These are phyloP conservation scores for Penicillium sp. DNA, from an alignment of 2,329 filamentous ascomycete species.

Conservation along the genomic window DNA sequence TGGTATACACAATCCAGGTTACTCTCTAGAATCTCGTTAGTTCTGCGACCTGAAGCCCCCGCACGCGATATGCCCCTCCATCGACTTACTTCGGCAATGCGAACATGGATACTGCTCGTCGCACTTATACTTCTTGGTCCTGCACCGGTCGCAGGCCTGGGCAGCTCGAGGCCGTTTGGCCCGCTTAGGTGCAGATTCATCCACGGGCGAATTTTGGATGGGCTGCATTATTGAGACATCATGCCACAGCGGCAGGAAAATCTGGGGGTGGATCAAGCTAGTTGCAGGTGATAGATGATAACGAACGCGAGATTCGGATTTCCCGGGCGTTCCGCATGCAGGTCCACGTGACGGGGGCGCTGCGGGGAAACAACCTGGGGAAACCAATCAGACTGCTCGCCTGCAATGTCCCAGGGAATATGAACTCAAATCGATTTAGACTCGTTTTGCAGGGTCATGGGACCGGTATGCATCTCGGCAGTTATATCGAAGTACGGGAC, in stretches of 20 bases:
- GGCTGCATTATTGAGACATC: constrained; percentile 37
- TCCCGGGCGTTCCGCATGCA: neutral
- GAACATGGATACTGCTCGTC: constrained; percentile 48
- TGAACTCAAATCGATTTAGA: neutral
- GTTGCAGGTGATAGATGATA: constrained; percentile 10
- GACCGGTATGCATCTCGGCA: neutral
- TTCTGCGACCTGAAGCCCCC: neutral
- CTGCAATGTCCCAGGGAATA: neutral
- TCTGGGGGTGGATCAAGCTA: constrained; percentile 7
- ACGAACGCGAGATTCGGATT: neutral
- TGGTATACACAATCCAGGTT: constrained; percentile 36
- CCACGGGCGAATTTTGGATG: constrained; percentile 25
- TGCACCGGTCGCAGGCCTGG: constrained; percentile 49
- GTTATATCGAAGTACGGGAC: neutral
- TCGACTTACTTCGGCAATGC: constrained; percentile 44
- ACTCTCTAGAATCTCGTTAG: constrained; percentile 27
- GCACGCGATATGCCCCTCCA: neutral
- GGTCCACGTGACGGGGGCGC: constrained; percentile 15
- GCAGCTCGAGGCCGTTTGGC: constrained; percentile 44
- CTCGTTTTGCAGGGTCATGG: neutral
- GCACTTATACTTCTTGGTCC: constrained; percentile 52
- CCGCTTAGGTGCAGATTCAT: constrained; percentile 23
- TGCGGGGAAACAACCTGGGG: neutral
- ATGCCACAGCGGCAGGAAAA: neutral
- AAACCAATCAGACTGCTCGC: neutral